A percentile compares a stretch with the other conserved stretches of the same genome.
Conservation (phyloP, 1,284 basidiomycete species). For the Ganoderma lingzhi region DNA sequence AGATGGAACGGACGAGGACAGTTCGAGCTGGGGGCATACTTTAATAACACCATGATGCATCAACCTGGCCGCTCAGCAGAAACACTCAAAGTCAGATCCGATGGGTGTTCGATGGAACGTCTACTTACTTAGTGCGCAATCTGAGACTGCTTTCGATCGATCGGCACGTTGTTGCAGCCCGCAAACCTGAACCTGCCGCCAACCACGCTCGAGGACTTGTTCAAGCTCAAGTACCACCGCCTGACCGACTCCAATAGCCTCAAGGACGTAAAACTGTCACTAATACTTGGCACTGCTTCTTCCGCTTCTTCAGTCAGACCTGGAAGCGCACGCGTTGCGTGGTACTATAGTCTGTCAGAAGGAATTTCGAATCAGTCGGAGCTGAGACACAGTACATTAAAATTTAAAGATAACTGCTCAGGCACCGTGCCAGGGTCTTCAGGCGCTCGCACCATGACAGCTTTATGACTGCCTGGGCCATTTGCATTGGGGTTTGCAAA, state of each 20-base stretch:
- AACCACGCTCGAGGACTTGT: too few relatives aligned
- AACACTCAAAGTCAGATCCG: neutral
- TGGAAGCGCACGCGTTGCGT: too few relatives aligned
- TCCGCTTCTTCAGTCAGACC: too few relatives aligned
- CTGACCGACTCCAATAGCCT: too few relatives aligned
- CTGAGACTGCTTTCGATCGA: neutral
- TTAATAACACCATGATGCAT: neutral
- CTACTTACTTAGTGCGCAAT: neutral
- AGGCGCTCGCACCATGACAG: too few relatives aligned
- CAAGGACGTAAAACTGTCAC: too few relatives aligned
- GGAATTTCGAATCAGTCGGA: neutral
- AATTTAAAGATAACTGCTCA: neutral
- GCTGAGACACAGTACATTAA: neutral
- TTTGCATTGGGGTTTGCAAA: too few relatives aligned
- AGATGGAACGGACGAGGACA: neutral
- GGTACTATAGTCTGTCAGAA: too few relatives aligned
- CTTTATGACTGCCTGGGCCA: neutral
- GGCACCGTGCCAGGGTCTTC: neutral
- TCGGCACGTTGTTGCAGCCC: neutral
- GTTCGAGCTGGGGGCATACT: neutral
- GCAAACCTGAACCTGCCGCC: neutral
- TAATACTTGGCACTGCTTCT: too few relatives aligned
- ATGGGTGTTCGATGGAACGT: neutral
- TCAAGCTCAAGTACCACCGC: too few relatives aligned
- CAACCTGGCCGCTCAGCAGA: neutral